phyloP scores from a whole-genome alignment of 441 rosid species.

The Metrosideros polymorpha region DNA sequence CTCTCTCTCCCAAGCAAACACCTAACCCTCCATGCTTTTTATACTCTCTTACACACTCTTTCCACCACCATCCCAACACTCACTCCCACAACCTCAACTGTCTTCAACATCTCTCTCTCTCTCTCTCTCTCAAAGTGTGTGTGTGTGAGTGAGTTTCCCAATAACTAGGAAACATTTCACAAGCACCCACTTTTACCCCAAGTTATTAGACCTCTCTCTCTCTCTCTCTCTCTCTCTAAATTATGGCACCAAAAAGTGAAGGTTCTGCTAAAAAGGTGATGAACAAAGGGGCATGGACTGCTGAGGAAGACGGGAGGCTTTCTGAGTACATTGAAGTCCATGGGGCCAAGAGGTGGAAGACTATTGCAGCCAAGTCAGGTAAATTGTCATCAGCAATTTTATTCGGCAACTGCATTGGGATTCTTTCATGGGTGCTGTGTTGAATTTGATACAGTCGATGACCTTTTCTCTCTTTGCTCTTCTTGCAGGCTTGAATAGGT shows the following conservation, averaged over 20 bases:
- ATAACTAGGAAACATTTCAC: background rate
- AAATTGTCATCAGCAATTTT: background rate
- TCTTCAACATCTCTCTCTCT: background rate
- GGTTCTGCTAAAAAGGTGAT: constrained; percentile 13
- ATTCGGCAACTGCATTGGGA: background rate
- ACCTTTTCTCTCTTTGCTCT: background rate
- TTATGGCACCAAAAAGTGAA: constrained; percentile 31
- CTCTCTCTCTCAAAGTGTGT: background rate
- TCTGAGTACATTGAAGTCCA: constrained; percentile 25
- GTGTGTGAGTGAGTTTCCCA: background rate
- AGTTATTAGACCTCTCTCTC: background rate
- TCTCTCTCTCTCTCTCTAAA: background rate
- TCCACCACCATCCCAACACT: background rate
- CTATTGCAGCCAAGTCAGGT: constrained; percentile 32
- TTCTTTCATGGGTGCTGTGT: background rate
- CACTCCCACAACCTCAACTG: background rate
- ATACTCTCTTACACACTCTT: background rate
- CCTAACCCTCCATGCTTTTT: background rate
- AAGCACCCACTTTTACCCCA: background rate
- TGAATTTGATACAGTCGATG: background rate
- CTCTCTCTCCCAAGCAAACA: background rate
- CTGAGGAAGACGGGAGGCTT: constrained; percentile 31
- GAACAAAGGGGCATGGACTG: constrained; percentile 34
- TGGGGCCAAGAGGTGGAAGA: constrained; percentile 36
- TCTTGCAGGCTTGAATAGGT: constrained; percentile 8